phyloP scores from a whole-genome alignment of 768 basidiomycete species.

The Lactarius vividus region DNA sequence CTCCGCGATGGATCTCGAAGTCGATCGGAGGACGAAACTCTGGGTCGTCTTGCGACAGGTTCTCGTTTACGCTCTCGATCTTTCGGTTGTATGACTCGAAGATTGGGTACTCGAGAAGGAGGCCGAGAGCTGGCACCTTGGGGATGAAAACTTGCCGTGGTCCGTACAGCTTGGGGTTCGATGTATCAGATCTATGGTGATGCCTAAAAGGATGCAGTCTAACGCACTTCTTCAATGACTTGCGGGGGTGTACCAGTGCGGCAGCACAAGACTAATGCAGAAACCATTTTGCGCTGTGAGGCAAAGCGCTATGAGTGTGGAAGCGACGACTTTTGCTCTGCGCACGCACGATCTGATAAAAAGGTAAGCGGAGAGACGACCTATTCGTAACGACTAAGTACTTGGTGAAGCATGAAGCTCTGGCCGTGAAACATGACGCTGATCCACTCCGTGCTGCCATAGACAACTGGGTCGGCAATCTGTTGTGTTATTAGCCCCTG shows the following conservation, averaged over 20 bases:
- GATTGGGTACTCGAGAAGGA: slow-evolving; percentile 85
- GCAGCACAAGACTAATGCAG: slow-evolving; percentile 72
- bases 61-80: slow-evolving; percentile 49
- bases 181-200: neutral
- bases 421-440: slow-evolving; percentile 93
- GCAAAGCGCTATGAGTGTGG: slow-evolving; percentile 24
- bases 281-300: slow-evolving; percentile 95
- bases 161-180: slow-evolving; percentile 60
- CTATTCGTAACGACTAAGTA: slow-evolving; percentile 38
- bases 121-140: slow-evolving; percentile 93
- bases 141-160: slow-evolving; percentile 79
- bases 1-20: slow-evolving; percentile 61
- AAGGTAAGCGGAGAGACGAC: slow-evolving; percentile 11
- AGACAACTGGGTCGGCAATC: slow-evolving; percentile 84
- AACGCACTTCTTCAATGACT: slow-evolving; percentile 66
- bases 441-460: slow-evolving; percentile 93
- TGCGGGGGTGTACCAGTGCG: slow-evolving; percentile 72
- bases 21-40: slow-evolving; percentile 72
- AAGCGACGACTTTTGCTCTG: slow-evolving; percentile 19
- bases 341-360: slow-evolving; percentile 47
- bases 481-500: slow-evolving; percentile 31
- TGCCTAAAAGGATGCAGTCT: neutral
- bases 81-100: slow-evolving; percentile 74
- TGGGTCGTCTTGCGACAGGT: slow-evolving; percentile 49
- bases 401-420: slow-evolving; percentile 99